Percentiles rank a stretch among this genome's conserved stretches.
Conservation (phyloP, 2,329 filamentous ascomycete genomes). For the Tolypocladium album region DNA sequence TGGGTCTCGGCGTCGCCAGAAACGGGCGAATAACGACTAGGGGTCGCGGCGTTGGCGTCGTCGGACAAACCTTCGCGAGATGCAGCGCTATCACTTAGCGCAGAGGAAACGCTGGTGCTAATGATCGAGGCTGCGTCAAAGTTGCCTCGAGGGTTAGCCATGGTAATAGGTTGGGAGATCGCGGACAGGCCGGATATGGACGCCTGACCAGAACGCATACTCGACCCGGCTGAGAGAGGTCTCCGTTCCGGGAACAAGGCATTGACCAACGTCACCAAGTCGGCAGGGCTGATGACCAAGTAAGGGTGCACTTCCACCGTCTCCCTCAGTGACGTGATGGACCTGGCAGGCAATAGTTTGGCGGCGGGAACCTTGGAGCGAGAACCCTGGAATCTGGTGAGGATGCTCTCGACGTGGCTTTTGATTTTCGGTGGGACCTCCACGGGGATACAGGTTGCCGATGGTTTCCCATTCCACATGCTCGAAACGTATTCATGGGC, state of each 20-base stretch:
- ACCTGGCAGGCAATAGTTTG: slow-evolving; percentile 59
- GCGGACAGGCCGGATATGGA: slow-evolving; percentile 58
- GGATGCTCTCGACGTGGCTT: slow-evolving; percentile 60
- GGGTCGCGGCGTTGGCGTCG: slow-evolving; percentile 35
- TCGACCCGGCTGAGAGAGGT: slow-evolving; percentile 51
- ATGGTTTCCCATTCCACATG: slow-evolving; percentile 58
- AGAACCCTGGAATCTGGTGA: slow-evolving; percentile 50
- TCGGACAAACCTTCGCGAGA: slow-evolving; percentile 55
- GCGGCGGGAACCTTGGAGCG: slow-evolving; percentile 36
- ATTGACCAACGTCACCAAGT: slow-evolving; percentile 71
- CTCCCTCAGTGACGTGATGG: slow-evolving; percentile 61
- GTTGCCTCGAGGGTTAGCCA: slow-evolving; percentile 34
- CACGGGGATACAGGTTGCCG: slow-evolving; percentile 36
- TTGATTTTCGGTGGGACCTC: slow-evolving; percentile 51
- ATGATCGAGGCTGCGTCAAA: slow-evolving; percentile 60
- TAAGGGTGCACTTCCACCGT: slow-evolving; percentile 73
- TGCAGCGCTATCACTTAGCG: slow-evolving; percentile 58
- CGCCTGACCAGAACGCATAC: slow-evolving; percentile 55
- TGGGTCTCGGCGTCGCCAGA: slow-evolving; percentile 32
- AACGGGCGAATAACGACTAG: slow-evolving; percentile 44
- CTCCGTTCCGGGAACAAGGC: slow-evolving; percentile 70
- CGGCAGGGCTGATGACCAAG: slow-evolving; percentile 67
- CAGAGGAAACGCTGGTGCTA: slow-evolving; percentile 62
- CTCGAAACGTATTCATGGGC: slow-evolving; percentile 73
- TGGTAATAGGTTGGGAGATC: slow-evolving; percentile 58